A percentile compares a stretch with the other conserved stretches of the same genome.
phyloP scores from a whole-genome alignment of 768 basidiomycete genomes.

The Fomitopsis pulvina region DNA sequence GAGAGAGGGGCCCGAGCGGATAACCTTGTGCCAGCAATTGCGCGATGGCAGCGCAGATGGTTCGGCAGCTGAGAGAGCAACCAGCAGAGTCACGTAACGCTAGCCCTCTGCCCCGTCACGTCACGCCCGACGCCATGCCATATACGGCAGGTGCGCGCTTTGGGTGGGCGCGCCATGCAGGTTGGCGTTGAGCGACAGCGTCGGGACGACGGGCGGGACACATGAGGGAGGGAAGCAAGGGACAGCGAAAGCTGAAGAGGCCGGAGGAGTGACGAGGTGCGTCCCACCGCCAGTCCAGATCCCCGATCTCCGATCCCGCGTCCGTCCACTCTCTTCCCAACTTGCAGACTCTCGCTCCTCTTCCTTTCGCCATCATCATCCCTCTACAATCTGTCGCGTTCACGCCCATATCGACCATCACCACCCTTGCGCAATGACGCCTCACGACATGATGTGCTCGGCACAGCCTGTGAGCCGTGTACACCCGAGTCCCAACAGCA shows the following conservation, averaged over 20 bases:
- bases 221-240: background rate
- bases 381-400: too few species aligned
- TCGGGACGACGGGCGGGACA: background rate
- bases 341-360: too few species aligned
- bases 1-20: background rate
- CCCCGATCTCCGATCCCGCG: background rate
- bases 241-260: background rate
- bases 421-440: too few species aligned
- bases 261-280: background rate
- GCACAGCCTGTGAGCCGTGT: too few species aligned
- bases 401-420: too few species aligned
- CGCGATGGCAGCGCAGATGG: background rate
- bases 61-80: background rate
- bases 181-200: too few species aligned
- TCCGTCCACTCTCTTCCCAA: too few species aligned
- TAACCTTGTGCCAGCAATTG: background rate
- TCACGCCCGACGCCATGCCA: background rate
- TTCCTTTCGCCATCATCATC: too few species aligned
- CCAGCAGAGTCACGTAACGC: background rate
- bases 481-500: too few species aligned
- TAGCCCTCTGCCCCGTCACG: background rate
- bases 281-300: background rate
- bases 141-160: background rate
- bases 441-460: too few species aligned
- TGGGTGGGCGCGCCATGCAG: background rate